Evolutionary conservation across 2,329 filamentous ascomycete genomes (phyloP), one percentile per base, ranked within the genome.

Genomic region (Parascedosporium putredinis): DNA sequence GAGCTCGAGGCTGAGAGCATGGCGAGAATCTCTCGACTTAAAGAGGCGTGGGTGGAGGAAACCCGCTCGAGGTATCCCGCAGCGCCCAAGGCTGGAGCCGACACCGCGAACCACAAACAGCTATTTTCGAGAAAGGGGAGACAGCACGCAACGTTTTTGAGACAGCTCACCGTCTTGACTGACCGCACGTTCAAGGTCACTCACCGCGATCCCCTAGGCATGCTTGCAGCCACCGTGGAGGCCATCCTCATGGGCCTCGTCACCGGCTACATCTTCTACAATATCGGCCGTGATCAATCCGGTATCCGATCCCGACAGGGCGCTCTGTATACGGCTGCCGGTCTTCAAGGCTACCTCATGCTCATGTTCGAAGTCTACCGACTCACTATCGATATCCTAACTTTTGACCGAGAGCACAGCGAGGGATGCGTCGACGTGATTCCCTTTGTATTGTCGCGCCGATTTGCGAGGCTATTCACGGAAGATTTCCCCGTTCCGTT

Each of bases 281-380:
- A 79, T 20, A 70, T 89, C 0, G 75, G 77, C 2, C 72, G 78
- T 9, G 83, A 82, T 51, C 76, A 84, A 44, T 71, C 83, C 1
- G 86, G 86, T 0, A 89, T 90, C 45, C 75, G 85, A 22, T 88
- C 84, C 23, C 74, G 85, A 2, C 69, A 89, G 61, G 86, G 84
- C 45, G 83, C 82, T 5, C 64, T 90, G 0, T 90, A 89, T 57
- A 86, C 78, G 2, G 79, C 83, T 0, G 74, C 83, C 5, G 83
- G 78, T 4, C 69, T 90, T 5, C 86, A 90, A 58, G 84, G 84
- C 1, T 90, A 90, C 58, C 71, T 90, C 3, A 82, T 88, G 46
- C 70, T 90, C 9, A 70, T 88, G 10, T 89, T 86, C 53, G 86
- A 90, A 62, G 81, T 79, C 0, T 90, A 87, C 57, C 79, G 86